Conservation (phyloP, 2,329 filamentous ascomycete genomes). For the Pezicula carpinea region DNA sequence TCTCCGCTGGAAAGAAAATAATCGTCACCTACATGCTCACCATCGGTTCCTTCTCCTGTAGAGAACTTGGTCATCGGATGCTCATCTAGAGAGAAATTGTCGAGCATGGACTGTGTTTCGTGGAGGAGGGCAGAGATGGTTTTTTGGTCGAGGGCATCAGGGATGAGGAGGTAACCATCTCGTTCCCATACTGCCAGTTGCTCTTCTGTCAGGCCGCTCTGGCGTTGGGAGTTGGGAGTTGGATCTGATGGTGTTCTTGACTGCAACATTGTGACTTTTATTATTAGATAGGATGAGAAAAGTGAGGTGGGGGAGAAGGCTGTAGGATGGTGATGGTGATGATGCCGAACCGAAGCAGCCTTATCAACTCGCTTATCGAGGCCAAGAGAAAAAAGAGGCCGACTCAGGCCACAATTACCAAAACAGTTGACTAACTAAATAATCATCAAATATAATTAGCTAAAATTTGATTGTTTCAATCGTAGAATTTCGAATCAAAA, state of each 20-base stretch:
- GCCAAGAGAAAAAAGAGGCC: too few relatives aligned
- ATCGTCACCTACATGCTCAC: slow-evolving; percentile 80
- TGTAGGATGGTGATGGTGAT: too few relatives aligned
- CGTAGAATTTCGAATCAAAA: too few relatives aligned
- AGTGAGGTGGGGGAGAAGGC: neutral
- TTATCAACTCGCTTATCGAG: too few relatives aligned
- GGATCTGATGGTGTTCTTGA: slow-evolving; percentile 20
- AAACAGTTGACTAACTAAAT: too few relatives aligned
- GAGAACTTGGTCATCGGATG: slow-evolving; percentile 95
- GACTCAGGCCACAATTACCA: too few relatives aligned
- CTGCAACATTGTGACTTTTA: slow-evolving; percentile 18
- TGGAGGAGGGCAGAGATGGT: slow-evolving; percentile 65
- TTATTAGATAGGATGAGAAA: too few relatives aligned
- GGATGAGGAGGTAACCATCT: slow-evolving; percentile 89
- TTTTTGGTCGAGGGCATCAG: slow-evolving; percentile 62
- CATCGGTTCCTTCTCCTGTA: slow-evolving; percentile 64
- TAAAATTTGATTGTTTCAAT: too few relatives aligned
- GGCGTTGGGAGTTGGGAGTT: slow-evolving; percentile 1
- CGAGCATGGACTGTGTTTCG: slow-evolving; percentile 72
- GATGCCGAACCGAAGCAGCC: too few relatives aligned
- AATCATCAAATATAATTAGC: too few relatives aligned
- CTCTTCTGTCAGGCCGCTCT: slow-evolving; percentile 58
- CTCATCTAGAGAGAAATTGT: slow-evolving; percentile 69
- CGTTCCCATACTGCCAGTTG: slow-evolving; percentile 70
- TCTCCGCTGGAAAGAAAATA: slow-evolving; percentile 91